These are phyloP conservation scores for Populus euphratica DNA, from an alignment of 345 rosid species.

Conservation along the genomic window DNA sequence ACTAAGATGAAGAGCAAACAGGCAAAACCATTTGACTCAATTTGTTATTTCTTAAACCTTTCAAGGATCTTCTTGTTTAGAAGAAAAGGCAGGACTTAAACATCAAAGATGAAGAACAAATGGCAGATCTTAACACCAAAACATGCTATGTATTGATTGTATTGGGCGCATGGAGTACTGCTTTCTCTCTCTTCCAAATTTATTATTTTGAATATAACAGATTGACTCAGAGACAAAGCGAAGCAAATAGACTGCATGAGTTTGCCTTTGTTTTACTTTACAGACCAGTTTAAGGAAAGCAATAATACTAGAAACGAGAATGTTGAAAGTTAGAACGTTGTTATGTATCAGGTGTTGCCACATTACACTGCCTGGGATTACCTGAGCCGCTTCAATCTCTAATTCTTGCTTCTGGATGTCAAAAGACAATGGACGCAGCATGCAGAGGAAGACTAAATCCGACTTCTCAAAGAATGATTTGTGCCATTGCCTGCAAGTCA, in stretches of 20 bases:
- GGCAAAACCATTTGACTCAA: background rate
- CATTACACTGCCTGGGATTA: slow-evolving; percentile 14
- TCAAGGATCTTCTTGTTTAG: background rate
- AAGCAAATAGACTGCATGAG: background rate
- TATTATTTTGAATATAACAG: background rate
- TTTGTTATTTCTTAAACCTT: background rate
- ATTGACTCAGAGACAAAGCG: background rate
- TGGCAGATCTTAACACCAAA: background rate
- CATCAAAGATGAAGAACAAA: background rate
- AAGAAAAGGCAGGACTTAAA: background rate
- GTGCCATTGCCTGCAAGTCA: slow-evolving; percentile 52
- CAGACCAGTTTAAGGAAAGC: background rate
- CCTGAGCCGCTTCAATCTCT: slow-evolving; percentile 89
- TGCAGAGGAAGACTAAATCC: slow-evolving; percentile 67
- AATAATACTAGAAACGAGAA: background rate
- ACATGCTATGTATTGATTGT: background rate
- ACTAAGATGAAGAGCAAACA: background rate
- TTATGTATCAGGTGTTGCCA: background rate
- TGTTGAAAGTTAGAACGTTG: background rate
- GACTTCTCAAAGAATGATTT: slow-evolving; percentile 62
- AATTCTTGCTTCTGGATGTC: slow-evolving; percentile 64
- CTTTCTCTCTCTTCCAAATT: background rate
- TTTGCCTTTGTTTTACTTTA: background rate
- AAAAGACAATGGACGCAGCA: slow-evolving; percentile 58
- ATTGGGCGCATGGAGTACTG: too few species aligned